These are phyloP conservation scores for Ajuga chamaepitys DNA, from an alignment of 257 asterid genomes.

Conservation along the genomic window DNA sequence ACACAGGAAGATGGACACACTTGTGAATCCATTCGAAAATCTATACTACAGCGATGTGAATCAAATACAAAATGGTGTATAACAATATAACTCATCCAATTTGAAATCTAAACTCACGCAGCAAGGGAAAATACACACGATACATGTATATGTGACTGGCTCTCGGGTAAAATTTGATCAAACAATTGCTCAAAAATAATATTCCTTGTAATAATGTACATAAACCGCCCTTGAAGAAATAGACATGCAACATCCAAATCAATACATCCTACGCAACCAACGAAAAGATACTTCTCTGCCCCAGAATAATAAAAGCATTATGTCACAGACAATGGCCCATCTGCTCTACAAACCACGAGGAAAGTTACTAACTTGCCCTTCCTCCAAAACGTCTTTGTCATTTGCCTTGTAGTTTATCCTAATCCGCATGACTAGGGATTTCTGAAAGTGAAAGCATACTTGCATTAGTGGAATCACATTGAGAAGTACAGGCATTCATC, in stretches of 20 bases:
- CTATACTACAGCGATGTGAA: slow-evolving; percentile 18
- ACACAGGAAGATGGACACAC: not conserved
- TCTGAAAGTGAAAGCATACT: slow-evolving; percentile 37
- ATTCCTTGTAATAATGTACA: slow-evolving; percentile 43
- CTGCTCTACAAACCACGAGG: slow-evolving; percentile 58
- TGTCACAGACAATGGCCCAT: not conserved
- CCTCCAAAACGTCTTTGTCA: slow-evolving; percentile 74
- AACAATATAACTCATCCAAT: slow-evolving; percentile 10
- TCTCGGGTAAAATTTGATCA: slow-evolving; percentile 24
- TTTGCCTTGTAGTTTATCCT: slow-evolving; percentile 71
- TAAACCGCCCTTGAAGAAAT: slow-evolving; percentile 21
- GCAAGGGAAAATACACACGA: slow-evolving; percentile 8
- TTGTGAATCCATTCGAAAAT: not conserved
- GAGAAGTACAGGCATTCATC: no score
- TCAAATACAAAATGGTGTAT: slow-evolving; percentile 9
- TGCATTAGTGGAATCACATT: not conserved
- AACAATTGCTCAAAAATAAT: slow-evolving; percentile 16
- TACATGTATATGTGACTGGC: slow-evolving; percentile 23
- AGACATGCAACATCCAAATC: not conserved
- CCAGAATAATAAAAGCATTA: slow-evolving; percentile 4
- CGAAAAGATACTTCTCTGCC: slow-evolving; percentile 17
- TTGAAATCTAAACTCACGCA: slow-evolving; percentile 4
- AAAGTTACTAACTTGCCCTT: slow-evolving; percentile 85
- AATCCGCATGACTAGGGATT: slow-evolving; percentile 84
- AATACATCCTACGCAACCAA: slow-evolving; percentile 16